phyloP scores from a whole-genome alignment of 202 grass and related monocot species.

The Bolboschoenoplectus hybrid region DNA sequence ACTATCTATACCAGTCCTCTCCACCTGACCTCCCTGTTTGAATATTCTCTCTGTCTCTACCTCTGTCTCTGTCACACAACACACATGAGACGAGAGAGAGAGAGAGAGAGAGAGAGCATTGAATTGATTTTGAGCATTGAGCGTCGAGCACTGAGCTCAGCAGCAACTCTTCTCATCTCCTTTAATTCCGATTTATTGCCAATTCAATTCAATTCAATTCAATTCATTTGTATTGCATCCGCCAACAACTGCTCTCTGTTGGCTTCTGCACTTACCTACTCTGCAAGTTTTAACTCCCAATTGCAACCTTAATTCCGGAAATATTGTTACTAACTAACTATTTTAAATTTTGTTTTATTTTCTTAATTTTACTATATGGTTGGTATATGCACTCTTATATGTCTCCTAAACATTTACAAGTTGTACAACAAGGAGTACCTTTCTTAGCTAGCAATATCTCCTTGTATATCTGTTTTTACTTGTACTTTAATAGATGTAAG shows the following conservation, averaged over 20 bases:
- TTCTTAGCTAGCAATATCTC: too few relatives aligned
- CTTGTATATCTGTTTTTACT: too few relatives aligned
- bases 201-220: constrained; percentile 37
- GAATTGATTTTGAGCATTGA: neutral
- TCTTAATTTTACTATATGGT: too few relatives aligned
- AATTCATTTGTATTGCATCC: neutral
- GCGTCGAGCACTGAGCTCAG: neutral
- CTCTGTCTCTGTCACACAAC: constrained; percentile 27
- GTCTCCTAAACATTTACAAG: too few relatives aligned
- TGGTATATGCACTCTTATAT: too few relatives aligned
- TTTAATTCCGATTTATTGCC: constrained; percentile 34
- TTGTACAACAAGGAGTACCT: too few relatives aligned
- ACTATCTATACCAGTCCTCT: neutral
- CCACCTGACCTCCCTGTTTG: constrained; percentile 29
- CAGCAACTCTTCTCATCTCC: neutral
- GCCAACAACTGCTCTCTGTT: constrained; percentile 1
- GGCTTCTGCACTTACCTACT: neutral
- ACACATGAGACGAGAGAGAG: neutral
- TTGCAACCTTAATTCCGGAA: neutral
- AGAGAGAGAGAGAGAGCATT: neutral
- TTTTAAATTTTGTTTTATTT: too few relatives aligned
- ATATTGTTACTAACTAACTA: too few relatives aligned
- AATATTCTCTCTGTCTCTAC: constrained; percentile 32
- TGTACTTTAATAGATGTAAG: neutral
- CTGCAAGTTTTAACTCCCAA: neutral